phyloP scores from a whole-genome alignment of 179 eudicot species.

The Silene coronaria region DNA sequence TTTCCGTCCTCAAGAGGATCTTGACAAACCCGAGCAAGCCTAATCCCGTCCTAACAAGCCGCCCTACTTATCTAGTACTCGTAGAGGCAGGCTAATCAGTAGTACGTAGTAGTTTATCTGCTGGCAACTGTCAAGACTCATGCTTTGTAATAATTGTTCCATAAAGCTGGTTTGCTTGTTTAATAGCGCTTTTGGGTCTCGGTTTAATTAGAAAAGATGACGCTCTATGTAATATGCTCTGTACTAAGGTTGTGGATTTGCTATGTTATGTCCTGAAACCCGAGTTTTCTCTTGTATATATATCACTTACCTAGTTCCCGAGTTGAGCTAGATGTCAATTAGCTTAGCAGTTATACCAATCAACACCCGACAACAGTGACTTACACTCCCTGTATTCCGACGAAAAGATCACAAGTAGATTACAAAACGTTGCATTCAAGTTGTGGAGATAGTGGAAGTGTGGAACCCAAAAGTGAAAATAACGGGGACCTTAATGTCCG shows the following conservation, averaged over 20 bases:
- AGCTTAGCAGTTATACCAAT: background rate
- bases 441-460: background rate
- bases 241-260: constrained; percentile 14
- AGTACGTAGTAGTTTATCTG: constrained; percentile 9
- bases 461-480: constrained; percentile 1
- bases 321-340: background rate
- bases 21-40: constrained; percentile 58
- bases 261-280: background rate
- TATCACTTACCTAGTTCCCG: background rate
- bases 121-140: background rate
- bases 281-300: constrained; percentile 14
- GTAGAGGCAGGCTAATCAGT: constrained; percentile 24
- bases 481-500: background rate
- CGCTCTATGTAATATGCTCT: constrained; percentile 13
- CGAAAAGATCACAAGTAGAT: background rate
- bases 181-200: constrained; percentile 2
- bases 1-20: constrained; percentile 70
- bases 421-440: background rate
- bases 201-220: background rate
- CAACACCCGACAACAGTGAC: background rate
- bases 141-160: constrained; percentile 18
- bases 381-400: background rate
- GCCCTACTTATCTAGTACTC: constrained; percentile 14
- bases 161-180: constrained; percentile 6
- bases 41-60: constrained; percentile 21